Evolutionary conservation across 352 stramenopile species (phyloP), one percentile per base, ranked within the genome.

Genomic region (Phytophthora idaei): DNA sequence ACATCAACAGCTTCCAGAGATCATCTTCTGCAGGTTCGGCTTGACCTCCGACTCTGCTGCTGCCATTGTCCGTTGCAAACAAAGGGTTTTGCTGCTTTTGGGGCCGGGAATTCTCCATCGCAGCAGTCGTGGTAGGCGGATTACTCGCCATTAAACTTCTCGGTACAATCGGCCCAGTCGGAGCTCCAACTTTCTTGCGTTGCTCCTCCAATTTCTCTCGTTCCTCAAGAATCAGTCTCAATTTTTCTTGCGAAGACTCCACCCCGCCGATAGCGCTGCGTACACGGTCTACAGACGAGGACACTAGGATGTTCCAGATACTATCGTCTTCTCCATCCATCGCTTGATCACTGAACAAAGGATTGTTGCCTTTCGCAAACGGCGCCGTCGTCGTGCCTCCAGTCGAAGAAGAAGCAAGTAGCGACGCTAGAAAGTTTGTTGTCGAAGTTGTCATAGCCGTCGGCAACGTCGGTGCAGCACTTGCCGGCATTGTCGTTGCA

Each of bases 1-100:
- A 87, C 83, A 93, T 93, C 25, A 93, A 73, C 44, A 92, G 51
- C n/a, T 80, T 77, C 81, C 84, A 87, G 3, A 92, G 69, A 56
- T 89, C 78, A 50, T 93, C 83, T 71, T 90, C 83, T 7, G 64
- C 64, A 4, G 74, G 55, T 45, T 70, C n/a, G 7, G 37, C 56
- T 36, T 61, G 62, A 34, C 25, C 27, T 28, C 6, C 57, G 27
- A 34, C 4, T 14, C 45, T 42, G 52, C 5, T 55, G 15, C n/a
- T 29, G 27, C 36, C 27, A 21, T 10, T 39, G 41, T 49, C 48
- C 47, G 60, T 55, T 31, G 67, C 56, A 10, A 78, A 77, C 1
- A 81, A 52, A 17, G 67, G 58, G 3, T 77, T 80, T 36, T 73
- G 39, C 49, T 67, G 57, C 11, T 57, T 60, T 28, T 69, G 62